phyloP scores from a whole-genome alignment of 768 basidiomycete species.

The Phlebiopsis flavidoalba region DNA sequence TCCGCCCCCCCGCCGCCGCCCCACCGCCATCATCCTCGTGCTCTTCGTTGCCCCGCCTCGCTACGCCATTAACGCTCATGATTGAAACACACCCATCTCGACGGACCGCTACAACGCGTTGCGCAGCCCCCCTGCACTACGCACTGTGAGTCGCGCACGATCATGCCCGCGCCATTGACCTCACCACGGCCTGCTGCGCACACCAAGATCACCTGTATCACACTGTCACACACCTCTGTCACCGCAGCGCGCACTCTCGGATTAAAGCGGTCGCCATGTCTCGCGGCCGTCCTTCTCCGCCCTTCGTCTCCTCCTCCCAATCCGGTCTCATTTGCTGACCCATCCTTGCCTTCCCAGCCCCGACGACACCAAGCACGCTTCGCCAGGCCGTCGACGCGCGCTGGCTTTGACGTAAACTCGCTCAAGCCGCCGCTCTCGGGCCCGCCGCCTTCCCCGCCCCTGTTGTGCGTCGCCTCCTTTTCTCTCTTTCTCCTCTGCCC shows the following conservation, averaged over 20 bases:
- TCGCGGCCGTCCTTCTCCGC: not conserved
- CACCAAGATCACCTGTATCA: slow-evolving; percentile 12
- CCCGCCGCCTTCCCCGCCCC: slow-evolving; percentile 33
- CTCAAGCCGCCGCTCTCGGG: slow-evolving; percentile 21
- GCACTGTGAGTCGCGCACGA: slow-evolving; percentile 43
- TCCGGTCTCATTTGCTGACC: not conserved
- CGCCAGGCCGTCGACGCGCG: slow-evolving; percentile 25
- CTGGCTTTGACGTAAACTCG: slow-evolving; percentile 28
- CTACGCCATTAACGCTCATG: too few relatives aligned
- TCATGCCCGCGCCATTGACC: slow-evolving; percentile 22
- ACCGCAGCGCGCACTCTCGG: not conserved
- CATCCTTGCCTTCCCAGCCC: slow-evolving; percentile 12
- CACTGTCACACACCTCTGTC: slow-evolving; percentile 14
- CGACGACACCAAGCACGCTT: slow-evolving; percentile 33
- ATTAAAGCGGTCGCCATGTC: not conserved
- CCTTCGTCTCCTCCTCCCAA: not conserved
- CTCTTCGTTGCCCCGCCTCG: slow-evolving; percentile 10
- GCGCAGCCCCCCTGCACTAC: slow-evolving; percentile 59
- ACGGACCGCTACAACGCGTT: slow-evolving; percentile 47
- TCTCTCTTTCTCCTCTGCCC: not conserved
- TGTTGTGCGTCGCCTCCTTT: slow-evolving; percentile 16
- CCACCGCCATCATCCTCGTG: not conserved
- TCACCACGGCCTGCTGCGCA: slow-evolving; percentile 14
- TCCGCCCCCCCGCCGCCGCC: slow-evolving; percentile 1
- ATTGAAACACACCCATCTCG: slow-evolving; percentile 36